Evolutionary conservation across 2,329 filamentous ascomycete genomes (phyloP).

Genomic region (Colletotrichum agaves): DNA sequence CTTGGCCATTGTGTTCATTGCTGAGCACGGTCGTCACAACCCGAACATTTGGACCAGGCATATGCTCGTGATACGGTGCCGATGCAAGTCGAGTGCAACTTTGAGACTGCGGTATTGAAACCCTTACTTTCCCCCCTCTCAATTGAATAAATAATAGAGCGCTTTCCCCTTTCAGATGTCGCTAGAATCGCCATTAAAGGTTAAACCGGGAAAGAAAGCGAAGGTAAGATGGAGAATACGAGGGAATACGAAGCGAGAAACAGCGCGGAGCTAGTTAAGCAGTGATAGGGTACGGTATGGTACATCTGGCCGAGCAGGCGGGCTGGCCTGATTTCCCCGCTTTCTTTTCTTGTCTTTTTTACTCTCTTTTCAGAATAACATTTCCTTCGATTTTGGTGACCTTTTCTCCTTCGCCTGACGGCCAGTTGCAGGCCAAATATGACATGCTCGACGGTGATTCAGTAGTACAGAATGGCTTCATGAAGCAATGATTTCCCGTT

Average conservation of each 20-base stretch:
- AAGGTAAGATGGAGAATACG: slow-evolving; percentile 1
- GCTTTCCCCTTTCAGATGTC: not conserved
- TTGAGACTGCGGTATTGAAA: not conserved
- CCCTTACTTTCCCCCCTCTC: not conserved
- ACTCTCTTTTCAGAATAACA: no score
- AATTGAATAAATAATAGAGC: not conserved
- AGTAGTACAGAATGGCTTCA: not conserved
- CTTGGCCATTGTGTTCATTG: not conserved
- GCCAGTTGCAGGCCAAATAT: slow-evolving; percentile 1
- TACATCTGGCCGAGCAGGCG: not conserved
- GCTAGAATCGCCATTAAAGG: not conserved
- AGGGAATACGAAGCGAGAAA: slow-evolving; percentile 11
- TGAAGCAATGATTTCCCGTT: not conserved
- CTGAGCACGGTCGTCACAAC: not conserved
- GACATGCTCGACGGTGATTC: slow-evolving; percentile 3
- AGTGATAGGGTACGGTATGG: not conserved
- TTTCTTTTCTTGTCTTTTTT: no score
- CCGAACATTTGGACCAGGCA: slow-evolving; percentile 18
- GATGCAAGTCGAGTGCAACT: not conserved
- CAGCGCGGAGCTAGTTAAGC: slow-evolving; percentile 13
- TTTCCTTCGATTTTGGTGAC: not conserved
- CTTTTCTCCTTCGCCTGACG: not conserved
- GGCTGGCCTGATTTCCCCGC: not conserved
- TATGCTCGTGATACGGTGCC: not conserved
- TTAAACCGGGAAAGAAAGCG: not conserved